Conservation (phyloP, 2,329 filamentous ascomycete genomes). For the Ceratocystiopsis sp. region DNA sequence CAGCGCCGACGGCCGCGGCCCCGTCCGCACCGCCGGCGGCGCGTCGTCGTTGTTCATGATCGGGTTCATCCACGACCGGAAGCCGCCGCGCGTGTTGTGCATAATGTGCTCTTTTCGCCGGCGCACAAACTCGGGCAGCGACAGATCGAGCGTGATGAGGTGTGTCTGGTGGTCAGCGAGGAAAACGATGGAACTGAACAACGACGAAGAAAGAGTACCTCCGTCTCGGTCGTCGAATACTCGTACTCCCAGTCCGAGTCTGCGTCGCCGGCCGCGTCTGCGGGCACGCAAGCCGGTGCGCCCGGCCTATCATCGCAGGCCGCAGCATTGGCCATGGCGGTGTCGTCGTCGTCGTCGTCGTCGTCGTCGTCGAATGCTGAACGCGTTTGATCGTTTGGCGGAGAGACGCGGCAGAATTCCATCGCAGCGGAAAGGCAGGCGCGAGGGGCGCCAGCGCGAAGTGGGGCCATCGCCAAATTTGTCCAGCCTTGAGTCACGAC, state of each 20-base stretch:
- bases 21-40: constrained; percentile 5
- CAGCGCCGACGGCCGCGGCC: neutral
- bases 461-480: neutral
- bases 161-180: constrained; percentile 30
- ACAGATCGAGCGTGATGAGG: constrained; percentile 46
- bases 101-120: constrained; percentile 21
- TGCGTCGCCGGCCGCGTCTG: constrained; percentile 22
- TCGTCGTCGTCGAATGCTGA: no score
- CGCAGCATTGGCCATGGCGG: no score
- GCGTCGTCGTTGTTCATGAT: constrained; percentile 8
- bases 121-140: constrained; percentile 38
- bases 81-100: constrained; percentile 26
- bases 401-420: constrained; percentile 15
- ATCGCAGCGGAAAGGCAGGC: no score
- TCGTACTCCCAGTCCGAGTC: constrained; percentile 52
- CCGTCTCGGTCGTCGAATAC: constrained; percentile 45
- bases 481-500: no score
- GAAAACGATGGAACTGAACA: no score
- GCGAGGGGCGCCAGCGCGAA: no score
- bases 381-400: constrained; percentile 9
- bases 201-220: constrained; percentile 26
- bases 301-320: neutral
- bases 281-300: neutral
- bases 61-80: constrained; percentile 22
- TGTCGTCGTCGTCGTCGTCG: no score